Evolutionary conservation across 306 rosid species (phyloP), one percentile per base, ranked within the genome.

Genomic region (Rosa persica): DNA sequence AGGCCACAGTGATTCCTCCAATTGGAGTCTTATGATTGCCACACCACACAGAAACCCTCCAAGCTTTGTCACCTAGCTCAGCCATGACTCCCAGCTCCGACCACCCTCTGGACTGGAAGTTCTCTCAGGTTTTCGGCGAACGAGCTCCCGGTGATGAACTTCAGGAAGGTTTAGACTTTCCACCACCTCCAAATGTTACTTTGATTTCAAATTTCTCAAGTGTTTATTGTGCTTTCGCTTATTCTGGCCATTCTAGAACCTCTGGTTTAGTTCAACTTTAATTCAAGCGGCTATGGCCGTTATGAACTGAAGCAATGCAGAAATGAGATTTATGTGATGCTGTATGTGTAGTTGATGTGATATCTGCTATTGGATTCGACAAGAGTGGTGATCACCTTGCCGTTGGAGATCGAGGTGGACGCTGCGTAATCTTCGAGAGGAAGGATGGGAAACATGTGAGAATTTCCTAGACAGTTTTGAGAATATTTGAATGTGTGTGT

Each of bases 391-490:
- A 91, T 84, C 75, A 83, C 81, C 92, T 91, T n/a, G 93, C 90
- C 6, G 46, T 88, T 69, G 96, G 96, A 58, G 96, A 91, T 78
- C 90, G 88, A 42, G 90, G 96, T 43, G 93, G 96, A 27, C 96
- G 93, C n/a, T 79, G 90, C 72, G 81, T 88, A 16, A 83, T 88
- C 60, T 91, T 91, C 68, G 89, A 86, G 74, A 87, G 85, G 16
- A 86, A 80, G 49, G 88, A 82, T 48, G 81, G 27, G 51, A 86
- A 85, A 74, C 81, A 78, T 83, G 96, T 88, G 81, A 89, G 93
- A 46, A 82, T 74, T 58, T 9, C 8, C 30, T 57, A n/a, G 2
- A 30, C 12, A n/a, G 42, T 36, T 85, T 34, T 67, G 34, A 67
- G 25, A 15, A 70, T 6, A 17, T 49, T 30, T 34, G 10, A 11